A percentile compares a stretch with the other conserved stretches of the same genome.
Evolutionary conservation across 164 flowering plant species (phyloP).

Genomic region (Brasenia schreberi): DNA sequence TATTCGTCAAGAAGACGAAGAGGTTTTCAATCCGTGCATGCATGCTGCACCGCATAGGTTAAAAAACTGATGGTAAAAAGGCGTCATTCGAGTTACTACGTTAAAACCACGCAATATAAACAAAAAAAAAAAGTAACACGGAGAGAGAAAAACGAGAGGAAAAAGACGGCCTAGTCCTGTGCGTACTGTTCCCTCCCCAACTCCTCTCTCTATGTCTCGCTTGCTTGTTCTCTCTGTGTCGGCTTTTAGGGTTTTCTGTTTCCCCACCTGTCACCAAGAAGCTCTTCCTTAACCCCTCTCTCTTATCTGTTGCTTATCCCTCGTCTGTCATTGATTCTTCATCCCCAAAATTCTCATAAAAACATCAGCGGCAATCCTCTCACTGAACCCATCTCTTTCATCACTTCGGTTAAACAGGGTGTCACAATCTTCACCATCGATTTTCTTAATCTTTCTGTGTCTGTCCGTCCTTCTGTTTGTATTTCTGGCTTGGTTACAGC

Average conservation of each 20-base stretch:
- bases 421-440: not conserved
- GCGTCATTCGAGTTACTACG: no score
- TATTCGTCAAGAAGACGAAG: no score
- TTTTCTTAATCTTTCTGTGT: not conserved
- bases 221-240: not conserved
- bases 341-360: not conserved
- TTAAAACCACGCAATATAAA: no score
- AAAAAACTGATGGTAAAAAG: no score
- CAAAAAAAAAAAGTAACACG: not conserved
- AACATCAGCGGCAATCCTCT: not conserved
- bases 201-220: not conserved
- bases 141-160: not conserved
- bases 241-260: not conserved
- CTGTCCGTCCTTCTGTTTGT: constrained; percentile 1
- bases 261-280: not conserved
- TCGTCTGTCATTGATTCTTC: not conserved
- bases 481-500: not conserved
- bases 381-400: not conserved
- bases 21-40: no score
- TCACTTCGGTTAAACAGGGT: not conserved
- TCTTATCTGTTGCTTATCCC: not conserved
- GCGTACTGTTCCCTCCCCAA: not conserved
- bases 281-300: not conserved
- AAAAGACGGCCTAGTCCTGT: not conserved
- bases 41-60: no score